These are phyloP conservation scores for Larix kaempferi DNA, from an alignment of 75 land plant species.

Conservation along the genomic window DNA sequence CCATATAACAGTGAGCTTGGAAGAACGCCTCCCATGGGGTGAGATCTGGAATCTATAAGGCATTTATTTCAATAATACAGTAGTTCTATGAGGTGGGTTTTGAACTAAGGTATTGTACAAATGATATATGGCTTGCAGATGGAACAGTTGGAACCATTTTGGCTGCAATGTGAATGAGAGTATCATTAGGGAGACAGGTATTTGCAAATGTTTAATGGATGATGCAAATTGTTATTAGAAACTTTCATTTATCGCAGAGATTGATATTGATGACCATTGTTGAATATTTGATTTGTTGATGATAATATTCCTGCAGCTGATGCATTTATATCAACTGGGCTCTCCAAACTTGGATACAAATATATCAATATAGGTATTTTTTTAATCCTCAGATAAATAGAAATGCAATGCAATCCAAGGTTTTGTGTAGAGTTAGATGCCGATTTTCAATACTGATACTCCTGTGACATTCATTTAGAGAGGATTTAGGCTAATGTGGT, in stretches of 20 bases:
- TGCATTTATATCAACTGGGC: constrained; percentile 77
- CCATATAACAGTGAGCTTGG: constrained; percentile 44
- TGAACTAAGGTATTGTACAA: no score
- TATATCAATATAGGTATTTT: constrained; percentile 75
- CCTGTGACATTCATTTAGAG: no score
- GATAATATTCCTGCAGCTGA: constrained; percentile 49
- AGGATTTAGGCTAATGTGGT: background rate
- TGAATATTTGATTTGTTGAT: no score
- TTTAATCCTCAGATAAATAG: no score
- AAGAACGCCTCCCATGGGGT: constrained; percentile 86
- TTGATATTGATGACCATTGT: no score
- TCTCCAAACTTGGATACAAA: constrained; percentile 63
- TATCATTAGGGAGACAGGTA: constrained; percentile 69
- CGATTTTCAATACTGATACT: no score
- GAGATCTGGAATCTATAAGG: background rate
- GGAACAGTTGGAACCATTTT: constrained; percentile 96
- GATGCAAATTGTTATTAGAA: no score
- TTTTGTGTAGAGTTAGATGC: no score
- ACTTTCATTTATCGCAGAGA: no score
- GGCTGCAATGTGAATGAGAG: constrained; percentile 60
- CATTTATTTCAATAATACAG: background rate
- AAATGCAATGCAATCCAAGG: no score
- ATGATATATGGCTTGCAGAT: constrained; percentile 33
- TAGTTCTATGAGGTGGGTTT: background rate
- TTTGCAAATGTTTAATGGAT: no score